phyloP scores from a whole-genome alignment of 305 asterid genomes.

The Ilex paraguariensis region DNA sequence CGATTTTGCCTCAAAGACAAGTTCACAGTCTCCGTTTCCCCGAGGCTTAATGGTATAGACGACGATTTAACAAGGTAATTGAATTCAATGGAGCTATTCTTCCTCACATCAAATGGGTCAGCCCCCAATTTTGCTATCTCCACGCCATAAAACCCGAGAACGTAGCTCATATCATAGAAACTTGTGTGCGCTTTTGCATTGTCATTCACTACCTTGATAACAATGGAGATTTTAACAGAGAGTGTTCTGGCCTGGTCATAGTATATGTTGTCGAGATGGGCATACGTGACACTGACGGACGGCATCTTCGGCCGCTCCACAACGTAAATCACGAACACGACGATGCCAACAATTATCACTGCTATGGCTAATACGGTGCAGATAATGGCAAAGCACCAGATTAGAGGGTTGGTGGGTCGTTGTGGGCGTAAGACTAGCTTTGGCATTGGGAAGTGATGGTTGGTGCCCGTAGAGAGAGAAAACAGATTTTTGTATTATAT shows the following conservation, averaged over 20 bases:
- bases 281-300: conserved; percentile 32
- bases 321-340: conserved; percentile 57
- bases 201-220: conserved; percentile 50
- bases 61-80: conserved; percentile 39
- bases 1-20: conserved; percentile 25
- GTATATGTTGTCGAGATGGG: conserved; percentile 51
- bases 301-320: conserved; percentile 65
- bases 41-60: conserved; percentile 50
- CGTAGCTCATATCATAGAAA: conserved; percentile 36
- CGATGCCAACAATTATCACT: conserved; percentile 59
- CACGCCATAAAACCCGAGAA: conserved; percentile 43
- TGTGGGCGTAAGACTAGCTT: conserved; percentile 26
- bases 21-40: conserved; percentile 34
- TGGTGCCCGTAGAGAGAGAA: conserved; percentile 12
- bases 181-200: conserved; percentile 50
- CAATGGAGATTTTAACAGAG: conserved; percentile 41
- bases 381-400: conserved; percentile 62
- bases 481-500: background rate
- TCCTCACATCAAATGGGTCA: conserved; percentile 32
- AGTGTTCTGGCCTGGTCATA: conserved; percentile 56
- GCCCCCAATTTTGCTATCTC: conserved; percentile 41
- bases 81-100: conserved; percentile 39
- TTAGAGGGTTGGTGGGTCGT: conserved; percentile 56
- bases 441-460: conserved; percentile 42
- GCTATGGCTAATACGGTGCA: conserved; percentile 54